Evolutionary conservation across 306 rosid genomes (phyloP), one percentile per base, ranked within the genome.

Genomic region (Trichosanthes truncata): DNA sequence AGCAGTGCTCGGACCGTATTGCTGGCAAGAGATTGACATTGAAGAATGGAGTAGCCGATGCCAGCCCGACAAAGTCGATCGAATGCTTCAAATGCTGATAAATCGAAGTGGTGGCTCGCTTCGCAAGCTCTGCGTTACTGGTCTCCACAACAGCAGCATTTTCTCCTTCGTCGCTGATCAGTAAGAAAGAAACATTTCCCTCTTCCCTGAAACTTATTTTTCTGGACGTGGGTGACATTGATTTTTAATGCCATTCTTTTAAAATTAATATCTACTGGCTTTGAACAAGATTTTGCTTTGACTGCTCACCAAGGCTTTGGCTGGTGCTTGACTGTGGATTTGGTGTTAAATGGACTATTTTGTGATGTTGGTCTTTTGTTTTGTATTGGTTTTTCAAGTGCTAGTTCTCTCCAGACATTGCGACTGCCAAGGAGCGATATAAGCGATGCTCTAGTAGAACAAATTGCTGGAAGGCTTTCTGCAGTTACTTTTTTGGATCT

Each of bases 11-110:
- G 98, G 91, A 51, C 99, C 99, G 68, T 91, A 86, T 62, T 96
- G 98, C 81, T 96, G 99, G 99, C 99, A 96, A 84, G 94, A 93
- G 90, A 90, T 96, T 29, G 93, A 96, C 80, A 89, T 96, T 75
- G 93, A 90, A 63, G 97, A 96, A n/a, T 96, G 96, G 98, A 90
- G 97, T 78, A 86, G 77, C 25, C 81, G 84, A 7, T 87, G 89
- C 83, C 85, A 79, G 68, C 87, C 94, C 3, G 89, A 89, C 45
- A 86, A 84, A 53, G 92, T 93, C 5, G 92, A 93, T 45, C 88
- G 84, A 48, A 85, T 96, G 93, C 89, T 96, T 46, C 89, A 88
- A 71, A 82, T 86, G 92, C 89, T 96, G 46, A 84, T 96, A 45
- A 78, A 80, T 6, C 89, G 91, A 84, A 96, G 98, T 48, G 79